Evolutionary conservation across 129 eudicot species (phyloP).

Genomic region (Gnaphalium uliginosum): DNA sequence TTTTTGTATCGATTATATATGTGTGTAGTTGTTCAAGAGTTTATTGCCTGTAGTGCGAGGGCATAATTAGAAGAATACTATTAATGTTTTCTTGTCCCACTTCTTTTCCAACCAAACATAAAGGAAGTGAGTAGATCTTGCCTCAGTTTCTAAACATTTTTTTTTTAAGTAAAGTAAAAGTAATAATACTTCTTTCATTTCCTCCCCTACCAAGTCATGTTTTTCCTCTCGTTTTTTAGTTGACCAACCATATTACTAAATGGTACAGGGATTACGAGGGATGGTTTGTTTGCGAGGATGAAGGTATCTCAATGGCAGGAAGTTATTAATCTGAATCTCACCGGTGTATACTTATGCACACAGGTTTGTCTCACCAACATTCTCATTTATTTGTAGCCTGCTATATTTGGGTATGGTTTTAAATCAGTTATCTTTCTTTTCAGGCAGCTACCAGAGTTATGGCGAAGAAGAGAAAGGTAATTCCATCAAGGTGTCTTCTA

Average conservation of each 20-base stretch:
- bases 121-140: background rate
- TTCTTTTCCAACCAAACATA: too few relatives aligned
- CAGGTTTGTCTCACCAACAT: slow-evolving; percentile 54
- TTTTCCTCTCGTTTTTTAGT: background rate
- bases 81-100: background rate
- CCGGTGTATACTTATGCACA: slow-evolving; percentile 90
- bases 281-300: slow-evolving; percentile 93
- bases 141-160: slow-evolving; percentile 9
- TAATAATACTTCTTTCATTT: background rate
- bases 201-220: background rate
- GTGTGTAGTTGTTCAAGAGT: background rate
- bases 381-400: background rate
- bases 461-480: slow-evolving; percentile 97
- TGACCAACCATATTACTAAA: background rate
- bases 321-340: slow-evolving; percentile 88
- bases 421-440: slow-evolving; percentile 27
- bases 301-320: slow-evolving; percentile 93
- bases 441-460: slow-evolving; percentile 95
- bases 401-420: slow-evolving; percentile 4
- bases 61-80: background rate
- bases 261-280: slow-evolving; percentile 85
- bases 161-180: too few relatives aligned
- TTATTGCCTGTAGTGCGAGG: background rate
- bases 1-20: background rate
- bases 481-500: background rate